A percentile compares a stretch with the other conserved stretches of the same genome.
These are phyloP conservation scores for Paramecium pentaurelia DNA, from an alignment of 73 alveolate species.

Conservation along the genomic window DNA sequence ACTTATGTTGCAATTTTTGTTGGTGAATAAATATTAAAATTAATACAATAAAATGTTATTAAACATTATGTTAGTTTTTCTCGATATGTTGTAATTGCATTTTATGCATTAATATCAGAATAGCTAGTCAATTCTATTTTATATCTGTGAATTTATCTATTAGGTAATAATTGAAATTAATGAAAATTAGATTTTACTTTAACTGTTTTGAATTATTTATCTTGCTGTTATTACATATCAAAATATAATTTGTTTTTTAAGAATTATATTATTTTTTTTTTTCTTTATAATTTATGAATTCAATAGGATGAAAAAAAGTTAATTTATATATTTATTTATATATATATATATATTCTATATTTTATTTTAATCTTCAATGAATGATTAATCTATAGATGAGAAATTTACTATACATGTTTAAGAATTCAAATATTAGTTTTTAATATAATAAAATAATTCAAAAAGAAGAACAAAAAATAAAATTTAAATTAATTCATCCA, in stretches of 20 bases:
- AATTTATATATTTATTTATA: no score
- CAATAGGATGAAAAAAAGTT: no score
- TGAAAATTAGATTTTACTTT: neutral
- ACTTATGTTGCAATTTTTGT: neutral
- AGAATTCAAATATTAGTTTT: neutral
- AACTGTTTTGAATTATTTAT: neutral
- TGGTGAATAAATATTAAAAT: neutral
- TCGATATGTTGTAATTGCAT: neutral
- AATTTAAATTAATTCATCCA: neutral
- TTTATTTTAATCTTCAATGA: neutral
- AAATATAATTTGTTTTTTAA: neutral
- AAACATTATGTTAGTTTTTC: neutral
- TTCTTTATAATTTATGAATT: no score
- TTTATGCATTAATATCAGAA: neutral
- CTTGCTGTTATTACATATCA: neutral
- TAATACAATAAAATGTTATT: neutral
- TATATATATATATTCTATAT: no score
- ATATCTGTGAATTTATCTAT: neutral
- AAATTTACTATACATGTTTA: no score
- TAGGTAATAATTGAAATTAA: neutral
- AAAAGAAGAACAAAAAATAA: neutral
- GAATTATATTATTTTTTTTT: no score
- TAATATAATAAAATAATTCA: neutral
- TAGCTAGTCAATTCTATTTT: neutral
- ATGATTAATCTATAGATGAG: no score